Evolutionary conservation across 371 early-diverging fungal genomes (phyloP).

Genomic region (Sanchytrium tribonematis): DNA sequence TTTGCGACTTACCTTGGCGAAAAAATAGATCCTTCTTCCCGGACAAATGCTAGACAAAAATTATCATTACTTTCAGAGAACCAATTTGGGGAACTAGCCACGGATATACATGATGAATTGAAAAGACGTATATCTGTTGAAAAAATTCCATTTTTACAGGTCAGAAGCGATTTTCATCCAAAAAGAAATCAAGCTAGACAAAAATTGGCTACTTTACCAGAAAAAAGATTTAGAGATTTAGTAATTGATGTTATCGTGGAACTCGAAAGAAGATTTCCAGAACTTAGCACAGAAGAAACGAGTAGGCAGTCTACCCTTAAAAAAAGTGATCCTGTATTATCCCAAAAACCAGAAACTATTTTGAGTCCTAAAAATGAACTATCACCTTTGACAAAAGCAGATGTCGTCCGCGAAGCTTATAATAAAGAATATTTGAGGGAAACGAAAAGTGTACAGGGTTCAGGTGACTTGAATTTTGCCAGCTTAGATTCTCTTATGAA

Average conservation of each 20-base stretch:
- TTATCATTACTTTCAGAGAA: constrained; percentile 39
- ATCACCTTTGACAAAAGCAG: too few species aligned
- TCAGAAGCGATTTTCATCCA: constrained; percentile 57
- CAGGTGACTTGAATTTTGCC: constrained; percentile 15
- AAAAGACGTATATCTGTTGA: constrained; percentile 21
- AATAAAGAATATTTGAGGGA: too few species aligned
- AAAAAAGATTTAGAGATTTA: constrained; percentile 30
- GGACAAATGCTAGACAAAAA: constrained; percentile 39
- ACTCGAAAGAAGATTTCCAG: constrained; percentile 37
- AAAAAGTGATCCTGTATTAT: neutral
- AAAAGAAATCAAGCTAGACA: constrained; percentile 88
- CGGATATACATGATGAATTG: constrained; percentile 83
- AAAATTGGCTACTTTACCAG: constrained; percentile 67
- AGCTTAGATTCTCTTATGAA: constrained; percentile 52
- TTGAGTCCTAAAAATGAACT: neutral
- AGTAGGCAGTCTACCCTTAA: neutral
- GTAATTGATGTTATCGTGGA: constrained; percentile 35
- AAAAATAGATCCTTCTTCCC: neutral
- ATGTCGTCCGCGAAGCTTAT: too few species aligned
- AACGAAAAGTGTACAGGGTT: neutral
- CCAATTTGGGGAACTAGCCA: constrained; percentile 75
- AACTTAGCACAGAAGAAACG: constrained; percentile 1
- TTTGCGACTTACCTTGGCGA: neutral
- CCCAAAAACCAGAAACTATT: neutral
- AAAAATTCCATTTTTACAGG: constrained; percentile 53